phyloP scores from a whole-genome alignment of 2,329 filamentous ascomycete genomes.

The Zymoseptoria tritici region DNA sequence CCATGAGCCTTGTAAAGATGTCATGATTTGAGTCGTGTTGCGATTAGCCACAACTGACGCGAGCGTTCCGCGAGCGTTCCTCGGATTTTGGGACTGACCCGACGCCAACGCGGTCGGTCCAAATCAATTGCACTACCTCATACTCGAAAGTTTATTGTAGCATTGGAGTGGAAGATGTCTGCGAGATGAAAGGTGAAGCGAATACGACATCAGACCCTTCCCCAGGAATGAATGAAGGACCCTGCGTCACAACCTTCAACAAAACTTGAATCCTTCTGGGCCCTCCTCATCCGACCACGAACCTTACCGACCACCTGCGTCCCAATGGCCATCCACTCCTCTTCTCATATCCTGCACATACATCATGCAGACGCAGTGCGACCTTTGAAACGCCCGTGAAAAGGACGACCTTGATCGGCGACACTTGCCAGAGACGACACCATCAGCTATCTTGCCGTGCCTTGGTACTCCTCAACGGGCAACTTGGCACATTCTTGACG shows the following conservation, averaged over 20 bases:
- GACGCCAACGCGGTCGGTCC: too few species aligned
- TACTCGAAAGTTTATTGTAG: too few species aligned
- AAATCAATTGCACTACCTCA: too few species aligned
- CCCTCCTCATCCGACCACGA: not conserved
- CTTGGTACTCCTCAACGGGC: not conserved
- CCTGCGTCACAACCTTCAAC: not conserved
- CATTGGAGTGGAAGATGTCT: not conserved
- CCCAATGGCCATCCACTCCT: not conserved
- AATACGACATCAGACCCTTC: not conserved
- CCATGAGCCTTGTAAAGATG: too few species aligned
- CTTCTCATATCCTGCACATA: not conserved
- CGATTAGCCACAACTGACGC: too few species aligned
- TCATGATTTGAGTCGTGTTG: too few species aligned
- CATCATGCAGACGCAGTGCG: not conserved
- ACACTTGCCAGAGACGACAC: not conserved
- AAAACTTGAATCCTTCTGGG: not conserved
- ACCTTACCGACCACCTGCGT: not conserved
- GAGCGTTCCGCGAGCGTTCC: too few species aligned
- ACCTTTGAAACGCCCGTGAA: constrained; percentile 1
- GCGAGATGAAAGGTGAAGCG: not conserved
- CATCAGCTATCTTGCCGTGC: not conserved
- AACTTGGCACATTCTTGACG: not conserved
- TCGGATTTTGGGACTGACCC: too few species aligned
- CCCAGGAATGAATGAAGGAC: not conserved
- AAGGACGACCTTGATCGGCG: not conserved